Base-by-base conservation (phyloP, 352 stramenopile species). In the Pythium biforme region DNA sequence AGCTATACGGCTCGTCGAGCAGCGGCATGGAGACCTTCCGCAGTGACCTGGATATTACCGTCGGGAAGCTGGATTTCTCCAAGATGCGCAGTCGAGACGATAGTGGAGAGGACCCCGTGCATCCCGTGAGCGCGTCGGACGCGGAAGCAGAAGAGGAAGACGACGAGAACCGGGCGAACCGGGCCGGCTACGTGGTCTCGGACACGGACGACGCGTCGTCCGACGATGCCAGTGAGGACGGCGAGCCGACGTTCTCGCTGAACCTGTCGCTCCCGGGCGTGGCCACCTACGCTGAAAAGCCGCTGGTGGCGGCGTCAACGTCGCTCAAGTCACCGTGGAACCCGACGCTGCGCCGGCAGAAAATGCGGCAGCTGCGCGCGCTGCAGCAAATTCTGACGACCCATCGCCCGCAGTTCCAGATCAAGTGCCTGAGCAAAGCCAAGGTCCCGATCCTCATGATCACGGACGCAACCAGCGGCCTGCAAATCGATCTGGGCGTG, bases 371-470 rank as follows among this genome's bases (percentile, higher is more conserved):
- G 22, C 29, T 92, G 47, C 69, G 81, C 31, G 77, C 75, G 22
- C 56, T 92, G 45, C 83, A 88, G 64, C 66, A 79, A 39, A 26
- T 92, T 26, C 45, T 92, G 4, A 68, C 77, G 26, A 55, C 55
- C 0, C 65, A 84, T n/a, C 80, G 77, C 10, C 79, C 80, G 9
- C 64, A 79, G 26, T 79, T 81, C 17, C 70, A 82, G 37, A 56
- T 92, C 40, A 89, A 89, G 51, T 89, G 76, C 27, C 56, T 92
- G 41, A 71, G 72, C 48, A 90, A 90, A 61, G 83, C 83, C 43
- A 88, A 84, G 66, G 83, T 88, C 58, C 83, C 83, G 19, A 92
- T 92, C 63, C 69, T 92, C 26, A 88, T 89, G 74, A 69, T 89
- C 39, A 54, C 72, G 23, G 80, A 92, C 46, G 68, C 68, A 4